A percentile compares a stretch with the other conserved stretches of the same genome.
These are phyloP conservation scores for Hypholoma sublateritium DNA, from an alignment of 768 basidiomycete genomes.

Conservation along the genomic window DNA sequence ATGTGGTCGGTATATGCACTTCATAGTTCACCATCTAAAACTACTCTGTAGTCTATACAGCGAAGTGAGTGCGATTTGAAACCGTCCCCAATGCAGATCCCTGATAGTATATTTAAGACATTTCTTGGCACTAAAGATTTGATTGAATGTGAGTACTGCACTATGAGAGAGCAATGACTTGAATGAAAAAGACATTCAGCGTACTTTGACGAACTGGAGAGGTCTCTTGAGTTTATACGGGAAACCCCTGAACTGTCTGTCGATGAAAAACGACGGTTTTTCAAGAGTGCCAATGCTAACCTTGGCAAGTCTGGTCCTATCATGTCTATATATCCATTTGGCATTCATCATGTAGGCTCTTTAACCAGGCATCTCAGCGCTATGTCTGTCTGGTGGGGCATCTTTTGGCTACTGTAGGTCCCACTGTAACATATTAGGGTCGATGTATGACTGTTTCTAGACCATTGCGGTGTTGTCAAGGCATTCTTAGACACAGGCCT, in stretches of 20 bases:
- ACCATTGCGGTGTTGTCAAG: slow-evolving; percentile 89
- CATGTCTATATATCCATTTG: neutral
- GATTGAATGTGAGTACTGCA: slow-evolving; percentile 66
- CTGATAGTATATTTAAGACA: slow-evolving; percentile 49
- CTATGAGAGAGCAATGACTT: neutral
- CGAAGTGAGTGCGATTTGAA: slow-evolving; percentile 61
- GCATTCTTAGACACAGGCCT: slow-evolving; percentile 87
- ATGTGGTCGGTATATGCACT: neutral
- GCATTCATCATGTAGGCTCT: neutral
- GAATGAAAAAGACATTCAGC: slow-evolving; percentile 40
- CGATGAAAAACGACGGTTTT: slow-evolving; percentile 92
- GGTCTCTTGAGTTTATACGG: slow-evolving; percentile 74
- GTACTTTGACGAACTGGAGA: slow-evolving; percentile 78
- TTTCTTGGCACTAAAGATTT: slow-evolving; percentile 89
- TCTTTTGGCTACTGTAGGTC: slow-evolving; percentile 90
- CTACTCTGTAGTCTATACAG: slow-evolving; percentile 69
- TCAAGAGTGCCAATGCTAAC: slow-evolving; percentile 86
- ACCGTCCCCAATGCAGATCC: neutral
- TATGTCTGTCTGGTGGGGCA: slow-evolving; percentile 96
- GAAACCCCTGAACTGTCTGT: slow-evolving; percentile 68
- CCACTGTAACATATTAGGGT: neutral
- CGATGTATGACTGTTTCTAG: slow-evolving; percentile 32
- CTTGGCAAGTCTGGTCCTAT: slow-evolving; percentile 47
- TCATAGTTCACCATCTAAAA: neutral
- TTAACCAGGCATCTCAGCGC: slow-evolving; percentile 62